Percentiles rank a stretch among this genome's conserved stretches.
These are phyloP conservation scores for Solanum sparsipilum DNA, from an alignment of 257 asterid species.

Conservation along the genomic window DNA sequence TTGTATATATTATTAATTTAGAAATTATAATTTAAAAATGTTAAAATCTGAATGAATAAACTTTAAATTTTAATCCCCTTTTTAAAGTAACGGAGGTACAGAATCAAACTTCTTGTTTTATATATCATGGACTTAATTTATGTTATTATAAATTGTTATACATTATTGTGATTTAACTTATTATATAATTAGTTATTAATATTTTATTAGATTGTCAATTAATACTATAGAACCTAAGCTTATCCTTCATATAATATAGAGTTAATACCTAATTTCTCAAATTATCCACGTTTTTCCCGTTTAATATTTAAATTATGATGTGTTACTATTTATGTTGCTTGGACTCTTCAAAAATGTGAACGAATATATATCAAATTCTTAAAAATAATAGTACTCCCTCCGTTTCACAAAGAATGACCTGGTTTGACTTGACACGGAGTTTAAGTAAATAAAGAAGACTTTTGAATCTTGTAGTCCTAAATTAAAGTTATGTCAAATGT, in stretches of 20 bases:
- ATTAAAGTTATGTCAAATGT: no score
- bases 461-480: no score
- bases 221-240: no score
- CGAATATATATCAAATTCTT: no score
- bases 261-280: neutral
- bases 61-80: neutral
- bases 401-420: no score
- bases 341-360: no score
- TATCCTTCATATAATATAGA: neutral
- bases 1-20: neutral
- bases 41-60: neutral
- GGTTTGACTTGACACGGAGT: no score
- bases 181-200: neutral
- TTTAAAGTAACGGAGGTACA: neutral
- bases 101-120: neutral
- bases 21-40: neutral
- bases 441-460: no score
- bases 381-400: no score
- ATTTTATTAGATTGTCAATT: neutral
- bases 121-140: neutral
- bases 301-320: neutral
- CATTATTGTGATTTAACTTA: neutral
- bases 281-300: neutral
- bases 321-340: no score
- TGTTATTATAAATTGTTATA: neutral